A percentile compares a stretch with the other conserved stretches of the same genome.
Evolutionary conservation across 1,284 basidiomycete genomes (phyloP).

Genomic region (Ganoderma sp.): DNA sequence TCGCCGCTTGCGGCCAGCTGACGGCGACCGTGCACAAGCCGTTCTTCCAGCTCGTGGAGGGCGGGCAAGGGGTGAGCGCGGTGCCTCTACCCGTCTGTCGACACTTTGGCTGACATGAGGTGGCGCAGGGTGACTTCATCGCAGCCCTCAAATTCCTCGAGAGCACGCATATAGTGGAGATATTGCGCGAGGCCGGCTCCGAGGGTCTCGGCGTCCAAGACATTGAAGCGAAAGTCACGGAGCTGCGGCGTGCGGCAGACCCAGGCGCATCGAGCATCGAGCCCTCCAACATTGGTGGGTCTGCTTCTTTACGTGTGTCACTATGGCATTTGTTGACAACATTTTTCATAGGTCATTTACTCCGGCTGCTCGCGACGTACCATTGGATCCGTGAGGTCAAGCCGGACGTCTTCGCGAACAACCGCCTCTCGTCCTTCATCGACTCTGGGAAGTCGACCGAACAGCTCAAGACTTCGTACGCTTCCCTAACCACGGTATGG

Average conservation of each 20-base stretch:
- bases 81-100: not conserved
- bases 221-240: conserved; percentile 47
- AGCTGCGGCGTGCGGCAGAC: conserved; percentile 18
- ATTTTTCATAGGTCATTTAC: conserved; percentile 67
- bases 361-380: conserved; percentile 74
- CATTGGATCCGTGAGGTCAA: conserved; percentile 67
- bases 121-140: conserved; percentile 65
- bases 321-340: too few species aligned
- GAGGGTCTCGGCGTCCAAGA: conserved; percentile 61
- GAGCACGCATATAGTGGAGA: conserved; percentile 68
- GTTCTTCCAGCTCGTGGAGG: conserved; percentile 65
- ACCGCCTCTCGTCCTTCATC: conserved; percentile 65
- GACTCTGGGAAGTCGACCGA: conserved; percentile 63
- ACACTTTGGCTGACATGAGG: not conserved
- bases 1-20: conserved; percentile 71
- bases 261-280: conserved; percentile 18
- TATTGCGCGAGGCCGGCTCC: conserved; percentile 64
- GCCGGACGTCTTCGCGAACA: conserved; percentile 71
- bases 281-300: conserved; percentile 24
- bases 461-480: conserved; percentile 45
- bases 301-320: not conserved
- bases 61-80: conserved; percentile 62
- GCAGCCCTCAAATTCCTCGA: conserved; percentile 71
- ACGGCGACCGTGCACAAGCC: conserved; percentile 64
- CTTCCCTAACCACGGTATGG: too few species aligned